phyloP scores from a whole-genome alignment of 2,329 filamentous ascomycete species.

The Pseudogymnoascus destructans region DNA sequence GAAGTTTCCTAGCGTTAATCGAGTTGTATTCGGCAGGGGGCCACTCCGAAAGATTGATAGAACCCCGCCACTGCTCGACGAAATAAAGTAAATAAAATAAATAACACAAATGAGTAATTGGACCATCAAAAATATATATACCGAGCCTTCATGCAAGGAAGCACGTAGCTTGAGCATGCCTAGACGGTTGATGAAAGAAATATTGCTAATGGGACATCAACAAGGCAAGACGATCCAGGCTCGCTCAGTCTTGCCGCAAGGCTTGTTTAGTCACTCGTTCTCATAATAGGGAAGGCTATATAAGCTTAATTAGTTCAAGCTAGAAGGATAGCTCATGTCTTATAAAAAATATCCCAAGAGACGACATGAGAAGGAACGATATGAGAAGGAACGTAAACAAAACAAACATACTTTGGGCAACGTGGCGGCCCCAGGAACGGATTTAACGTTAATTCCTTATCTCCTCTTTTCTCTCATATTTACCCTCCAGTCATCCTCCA shows the following conservation, averaged over 20 bases:
- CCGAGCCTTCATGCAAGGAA: neutral
- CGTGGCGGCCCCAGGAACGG: neutral
- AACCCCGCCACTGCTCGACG: too few species aligned
- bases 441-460: neutral
- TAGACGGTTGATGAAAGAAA: too few species aligned
- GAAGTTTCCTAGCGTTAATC: neutral
- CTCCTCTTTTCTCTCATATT: conserved; percentile 5
- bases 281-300: neutral
- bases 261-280: neutral
- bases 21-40: neutral
- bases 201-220: too few species aligned
- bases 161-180: too few species aligned
- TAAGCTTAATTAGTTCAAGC: neutral
- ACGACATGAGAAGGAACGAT: neutral
- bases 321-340: neutral
- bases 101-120: too few species aligned
- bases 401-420: neutral
- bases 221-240: neutral
- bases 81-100: neutral
- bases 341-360: neutral
- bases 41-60: too few species aligned
- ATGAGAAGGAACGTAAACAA: too few species aligned
- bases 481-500: neutral
- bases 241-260: neutral
- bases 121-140: neutral